Evolutionary conservation across 306 rosid species (phyloP).

Genomic region (Lablab purpureus): DNA sequence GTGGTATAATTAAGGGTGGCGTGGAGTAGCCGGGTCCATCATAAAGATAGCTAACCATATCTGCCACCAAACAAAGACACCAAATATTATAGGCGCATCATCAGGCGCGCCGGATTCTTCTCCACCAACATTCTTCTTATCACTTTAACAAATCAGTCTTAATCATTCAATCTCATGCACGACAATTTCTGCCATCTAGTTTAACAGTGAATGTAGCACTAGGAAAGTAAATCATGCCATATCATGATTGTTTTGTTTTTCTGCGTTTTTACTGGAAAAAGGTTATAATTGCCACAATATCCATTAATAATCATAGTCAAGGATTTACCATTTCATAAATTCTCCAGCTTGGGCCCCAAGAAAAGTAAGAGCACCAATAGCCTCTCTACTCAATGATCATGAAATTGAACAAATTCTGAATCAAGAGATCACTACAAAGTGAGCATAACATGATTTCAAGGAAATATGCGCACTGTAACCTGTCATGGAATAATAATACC

Average conservation of each 20-base stretch:
- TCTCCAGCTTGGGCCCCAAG: too few relatives aligned
- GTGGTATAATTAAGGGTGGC: neutral
- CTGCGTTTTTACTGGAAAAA: neutral
- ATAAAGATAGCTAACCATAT: neutral
- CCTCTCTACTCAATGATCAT: neutral
- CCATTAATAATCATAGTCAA: too few relatives aligned
- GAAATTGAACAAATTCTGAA: constrained; percentile 2
- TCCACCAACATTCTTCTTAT: constrained; percentile 13
- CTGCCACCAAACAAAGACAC: constrained; percentile 26
- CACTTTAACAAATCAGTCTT: constrained; percentile 10
- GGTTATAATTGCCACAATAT: neutral
- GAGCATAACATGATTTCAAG: constrained; percentile 17
- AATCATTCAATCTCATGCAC: constrained; percentile 31
- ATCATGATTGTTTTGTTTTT: neutral
- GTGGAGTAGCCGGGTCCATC: constrained; percentile 6
- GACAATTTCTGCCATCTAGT: neutral
- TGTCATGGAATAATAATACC: neutral
- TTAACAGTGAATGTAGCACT: neutral
- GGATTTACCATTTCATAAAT: too few relatives aligned
- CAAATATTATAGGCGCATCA: constrained; percentile 45
- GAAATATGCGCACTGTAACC: neutral
- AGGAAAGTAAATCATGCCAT: neutral
- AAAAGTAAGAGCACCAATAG: constrained; percentile 1
- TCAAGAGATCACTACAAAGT: constrained; percentile 4
- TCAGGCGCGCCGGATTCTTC: constrained; percentile 17